Base-by-base conservation (phyloP, 163 green algal genomes). In the Scenedesmus sp. region DNA sequence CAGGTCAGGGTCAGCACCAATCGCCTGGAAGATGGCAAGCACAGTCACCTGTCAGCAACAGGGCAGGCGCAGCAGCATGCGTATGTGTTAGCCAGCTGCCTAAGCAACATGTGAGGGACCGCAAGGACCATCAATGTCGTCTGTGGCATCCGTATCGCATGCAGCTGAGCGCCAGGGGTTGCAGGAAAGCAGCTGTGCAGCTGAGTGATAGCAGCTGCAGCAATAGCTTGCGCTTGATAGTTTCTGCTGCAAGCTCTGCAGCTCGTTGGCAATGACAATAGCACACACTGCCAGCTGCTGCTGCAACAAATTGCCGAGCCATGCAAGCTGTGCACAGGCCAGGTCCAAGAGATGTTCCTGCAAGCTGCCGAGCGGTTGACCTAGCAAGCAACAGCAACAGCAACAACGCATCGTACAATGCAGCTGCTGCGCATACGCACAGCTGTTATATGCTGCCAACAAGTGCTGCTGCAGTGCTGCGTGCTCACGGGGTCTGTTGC, bases 1-100 rank as follows among this genome's bases (percentile, higher is more conserved):
- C 16, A 99, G 94, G 59, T 98, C 88, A 4, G 95, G 92, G 3
- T 96, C 93, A 3, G 96, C 96, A 16, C 96, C 92, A 20, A 97
- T 89, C n/a, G 96, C 87, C 12, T 93, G 55, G 73, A 98, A 96
- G 15, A 98, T 94, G 18, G 96, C 95, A n/a, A 98, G 93, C 8
- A 96, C 97, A 13, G 96, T 96, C 34, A 98, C 95, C 88, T 82
- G 89, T 91, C 79, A 86, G 60, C 84, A 74, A 20, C 56, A 87
- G 82, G 55, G 64, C 57, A 15, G 55, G 74, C 55, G 55, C 46
- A 26, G 18, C 82, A 87, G 34, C 57, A 26, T 7, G 18, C 57
- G 76, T n/a, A 7, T 60, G 18, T 5, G 66, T 76, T 18, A 16
- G 18, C 4, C 18, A 26, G 66, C 66, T 5, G 16, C 16, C 62